Evolutionary conservation across 2,329 filamentous ascomycete genomes (phyloP).

Genomic region (Hypoxylon sp.): DNA sequence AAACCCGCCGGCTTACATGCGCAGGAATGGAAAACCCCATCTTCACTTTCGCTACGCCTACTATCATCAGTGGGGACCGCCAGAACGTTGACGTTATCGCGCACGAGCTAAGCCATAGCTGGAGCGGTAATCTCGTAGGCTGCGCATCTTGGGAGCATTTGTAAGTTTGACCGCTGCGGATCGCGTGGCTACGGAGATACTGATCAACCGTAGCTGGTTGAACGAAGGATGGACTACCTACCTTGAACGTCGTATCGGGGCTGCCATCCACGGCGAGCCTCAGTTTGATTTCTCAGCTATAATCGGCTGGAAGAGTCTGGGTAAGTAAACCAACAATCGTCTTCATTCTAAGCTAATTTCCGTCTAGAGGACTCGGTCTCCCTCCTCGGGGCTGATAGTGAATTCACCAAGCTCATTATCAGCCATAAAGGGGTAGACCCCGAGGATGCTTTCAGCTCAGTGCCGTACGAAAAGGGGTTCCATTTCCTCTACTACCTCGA

Average conservation of each 20-base stretch:
- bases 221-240: slow-evolving; percentile 94
- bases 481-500: slow-evolving; percentile 93
- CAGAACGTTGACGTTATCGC: slow-evolving; percentile 97
- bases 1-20: slow-evolving; percentile 25
- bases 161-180: slow-evolving; percentile 51
- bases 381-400: slow-evolving; percentile 81
- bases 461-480: slow-evolving; percentile 97
- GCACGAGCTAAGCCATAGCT: slow-evolving; percentile 73
- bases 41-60: slow-evolving; percentile 94
- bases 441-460: slow-evolving; percentile 90
- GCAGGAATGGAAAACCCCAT: slow-evolving; percentile 88
- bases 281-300: slow-evolving; percentile 95
- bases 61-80: slow-evolving; percentile 87
- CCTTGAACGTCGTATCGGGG: slow-evolving; percentile 84
- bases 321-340: slow-evolving; percentile 46
- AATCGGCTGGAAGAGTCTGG: slow-evolving; percentile 90
- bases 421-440: slow-evolving; percentile 91
- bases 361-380: slow-evolving; percentile 74
- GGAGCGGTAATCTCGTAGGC: slow-evolving; percentile 87
- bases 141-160: slow-evolving; percentile 85
- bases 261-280: slow-evolving; percentile 78
- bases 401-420: slow-evolving; percentile 91
- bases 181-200: slow-evolving; percentile 1
- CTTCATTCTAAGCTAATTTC: slow-evolving; percentile 6
- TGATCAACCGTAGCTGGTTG: slow-evolving; percentile 61